Conservation (phyloP, 768 basidiomycete genomes). For the Psilocybe cubensis region DNA sequence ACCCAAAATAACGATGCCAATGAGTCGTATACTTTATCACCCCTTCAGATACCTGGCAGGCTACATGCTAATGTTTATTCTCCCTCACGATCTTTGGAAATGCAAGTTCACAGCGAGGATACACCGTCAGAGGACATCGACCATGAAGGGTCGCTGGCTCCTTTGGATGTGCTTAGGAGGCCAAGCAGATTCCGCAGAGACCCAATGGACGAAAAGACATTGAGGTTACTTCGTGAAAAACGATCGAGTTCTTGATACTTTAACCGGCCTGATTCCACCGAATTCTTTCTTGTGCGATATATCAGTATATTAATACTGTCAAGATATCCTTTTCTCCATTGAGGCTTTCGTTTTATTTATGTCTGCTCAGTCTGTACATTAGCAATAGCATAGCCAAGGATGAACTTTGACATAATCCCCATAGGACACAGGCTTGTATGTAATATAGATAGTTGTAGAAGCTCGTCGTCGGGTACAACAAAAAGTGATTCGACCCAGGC, state of each 20-base stretch:
- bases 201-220: slow-evolving; percentile 62
- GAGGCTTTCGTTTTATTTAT: no score
- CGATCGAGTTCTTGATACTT: slow-evolving; percentile 18
- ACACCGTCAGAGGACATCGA: slow-evolving; percentile 8
- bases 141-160: slow-evolving; percentile 52
- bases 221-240: slow-evolving; percentile 46
- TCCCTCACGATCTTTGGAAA: neutral
- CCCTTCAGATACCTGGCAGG: slow-evolving; percentile 21
- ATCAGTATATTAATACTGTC: no score
- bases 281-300: neutral
- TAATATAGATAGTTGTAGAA: no score
- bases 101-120: slow-evolving; percentile 15
- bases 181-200: slow-evolving; percentile 61
- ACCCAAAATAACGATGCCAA: slow-evolving; percentile 2
- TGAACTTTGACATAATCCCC: no score
- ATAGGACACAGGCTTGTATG: no score
- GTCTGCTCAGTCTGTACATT: no score
- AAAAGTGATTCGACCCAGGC: slow-evolving; percentile 53
- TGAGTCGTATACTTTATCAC: slow-evolving; percentile 11
- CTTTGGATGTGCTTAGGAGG: slow-evolving; percentile 57
- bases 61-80: slow-evolving; percentile 9
- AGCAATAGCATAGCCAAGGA: no score
- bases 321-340: no score
- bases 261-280: neutral
- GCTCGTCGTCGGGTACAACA: slow-evolving; percentile 24